Percentiles rank a stretch among this genome's conserved stretches.
Evolutionary conservation across 768 basidiomycete species (phyloP).

Genomic region (Omphalotus guepiniiformis): DNA sequence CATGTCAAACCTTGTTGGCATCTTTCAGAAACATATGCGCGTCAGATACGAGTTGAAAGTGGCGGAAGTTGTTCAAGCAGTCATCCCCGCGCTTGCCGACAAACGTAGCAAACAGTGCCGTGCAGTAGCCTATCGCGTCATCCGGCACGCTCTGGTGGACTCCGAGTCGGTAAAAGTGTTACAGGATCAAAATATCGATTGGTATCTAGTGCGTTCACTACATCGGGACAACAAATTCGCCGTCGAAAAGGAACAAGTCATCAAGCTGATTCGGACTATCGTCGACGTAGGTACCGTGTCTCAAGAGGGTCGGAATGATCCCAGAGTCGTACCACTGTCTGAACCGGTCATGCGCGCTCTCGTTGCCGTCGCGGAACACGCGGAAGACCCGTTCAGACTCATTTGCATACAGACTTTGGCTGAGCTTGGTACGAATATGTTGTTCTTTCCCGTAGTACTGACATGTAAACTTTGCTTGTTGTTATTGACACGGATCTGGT

Average conservation of each 20-base stretch:
- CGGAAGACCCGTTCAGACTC: conserved; percentile 82
- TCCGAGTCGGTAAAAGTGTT: conserved; percentile 63
- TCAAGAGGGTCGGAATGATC: conserved; percentile 37
- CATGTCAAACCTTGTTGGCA: conserved; percentile 60
- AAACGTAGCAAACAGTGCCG: conserved; percentile 65
- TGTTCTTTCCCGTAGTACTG: neutral
- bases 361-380: conserved; percentile 90
- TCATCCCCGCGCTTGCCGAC: conserved; percentile 79
- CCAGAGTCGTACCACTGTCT: conserved; percentile 56
- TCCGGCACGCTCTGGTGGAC: conserved; percentile 78
- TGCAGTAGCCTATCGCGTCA: conserved; percentile 77
- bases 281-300: conserved; percentile 70
- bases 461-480: conserved; percentile 40
- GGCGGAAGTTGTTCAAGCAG: conserved; percentile 62
- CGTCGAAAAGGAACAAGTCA: conserved; percentile 87
- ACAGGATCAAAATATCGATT: conserved; percentile 66
- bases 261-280: conserved; percentile 83
- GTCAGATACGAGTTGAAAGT: conserved; percentile 75
- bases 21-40: conserved; percentile 66
- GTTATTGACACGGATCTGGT: conserved; percentile 85
- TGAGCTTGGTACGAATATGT: conserved; percentile 67
- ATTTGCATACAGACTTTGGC: conserved; percentile 84
- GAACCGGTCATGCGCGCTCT: conserved; percentile 81
- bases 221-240: conserved; percentile 79
- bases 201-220: conserved; percentile 90